phyloP scores from a whole-genome alignment of 768 basidiomycete genomes.

The Tulasnella sp. region DNA sequence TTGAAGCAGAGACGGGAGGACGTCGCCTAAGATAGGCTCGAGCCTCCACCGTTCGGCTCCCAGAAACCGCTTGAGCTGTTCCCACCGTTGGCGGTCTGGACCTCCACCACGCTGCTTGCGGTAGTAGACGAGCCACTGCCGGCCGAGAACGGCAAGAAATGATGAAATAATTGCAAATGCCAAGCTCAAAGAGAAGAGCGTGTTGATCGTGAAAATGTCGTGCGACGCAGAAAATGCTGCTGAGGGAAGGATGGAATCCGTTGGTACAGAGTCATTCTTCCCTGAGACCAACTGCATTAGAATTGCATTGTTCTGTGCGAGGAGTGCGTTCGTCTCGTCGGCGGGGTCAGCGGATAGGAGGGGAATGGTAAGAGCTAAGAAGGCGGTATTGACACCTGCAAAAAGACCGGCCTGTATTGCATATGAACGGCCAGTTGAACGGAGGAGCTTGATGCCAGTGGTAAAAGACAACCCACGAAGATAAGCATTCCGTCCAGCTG shows the following conservation, averaged over 20 bases:
- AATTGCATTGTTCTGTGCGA: neutral
- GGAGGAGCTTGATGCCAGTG: neutral
- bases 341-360: neutral
- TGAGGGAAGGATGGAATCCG: neutral
- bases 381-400: neutral
- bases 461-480: neutral
- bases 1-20: too few species aligned
- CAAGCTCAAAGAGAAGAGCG: too few species aligned
- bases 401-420: neutral
- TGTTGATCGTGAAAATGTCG: neutral
- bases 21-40: too few species aligned
- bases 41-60: too few species aligned
- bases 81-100: too few species aligned
- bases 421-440: neutral
- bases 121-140: too few species aligned
- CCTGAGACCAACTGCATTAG: neutral
- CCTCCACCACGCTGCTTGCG: too few species aligned
- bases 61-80: too few species aligned
- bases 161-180: too few species aligned
- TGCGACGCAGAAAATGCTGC: neutral
- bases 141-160: too few species aligned
- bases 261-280: neutral
- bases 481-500: neutral
- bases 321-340: neutral
- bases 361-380: neutral